Evolutionary conservation across 148 eudicot species (phyloP).

Genomic region (Talinum fruticosum): DNA sequence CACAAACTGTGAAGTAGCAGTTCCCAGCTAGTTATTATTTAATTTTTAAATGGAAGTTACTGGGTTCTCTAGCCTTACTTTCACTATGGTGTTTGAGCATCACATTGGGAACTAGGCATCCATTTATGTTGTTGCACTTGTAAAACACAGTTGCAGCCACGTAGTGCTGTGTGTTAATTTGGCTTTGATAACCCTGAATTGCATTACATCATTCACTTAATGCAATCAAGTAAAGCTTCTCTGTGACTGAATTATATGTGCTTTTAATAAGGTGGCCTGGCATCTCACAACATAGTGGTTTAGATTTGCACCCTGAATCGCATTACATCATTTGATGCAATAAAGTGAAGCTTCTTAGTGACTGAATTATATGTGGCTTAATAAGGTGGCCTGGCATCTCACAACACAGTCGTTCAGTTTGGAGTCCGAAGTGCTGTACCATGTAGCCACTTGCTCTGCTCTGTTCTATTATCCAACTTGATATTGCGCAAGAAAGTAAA

Average conservation of each 20-base stretch:
- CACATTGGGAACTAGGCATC: neutral
- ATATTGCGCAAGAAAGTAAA: neutral
- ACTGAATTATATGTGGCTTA: neutral
- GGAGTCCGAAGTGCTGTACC: neutral
- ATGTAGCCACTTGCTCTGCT: neutral
- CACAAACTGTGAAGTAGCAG: neutral
- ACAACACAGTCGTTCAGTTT: no score
- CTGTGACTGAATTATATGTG: neutral
- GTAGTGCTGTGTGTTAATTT: neutral
- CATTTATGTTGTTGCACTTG: neutral
- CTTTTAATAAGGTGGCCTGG: neutral
- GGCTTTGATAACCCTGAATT: neutral
- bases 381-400: neutral
- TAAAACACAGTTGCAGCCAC: neutral
- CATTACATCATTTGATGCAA: neutral
- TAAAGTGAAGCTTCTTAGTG: neutral
- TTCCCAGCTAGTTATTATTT: constrained; percentile 1
- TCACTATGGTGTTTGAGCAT: no score
- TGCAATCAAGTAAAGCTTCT: neutral
- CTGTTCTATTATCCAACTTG: neutral
- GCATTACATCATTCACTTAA: neutral
- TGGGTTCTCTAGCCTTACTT: neutral
- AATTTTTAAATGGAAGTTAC: neutral
- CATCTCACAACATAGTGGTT: neutral
- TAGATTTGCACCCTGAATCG: neutral